phyloP scores from a whole-genome alignment of 2,329 filamentous ascomycete genomes.

The Penicillium sp. region DNA sequence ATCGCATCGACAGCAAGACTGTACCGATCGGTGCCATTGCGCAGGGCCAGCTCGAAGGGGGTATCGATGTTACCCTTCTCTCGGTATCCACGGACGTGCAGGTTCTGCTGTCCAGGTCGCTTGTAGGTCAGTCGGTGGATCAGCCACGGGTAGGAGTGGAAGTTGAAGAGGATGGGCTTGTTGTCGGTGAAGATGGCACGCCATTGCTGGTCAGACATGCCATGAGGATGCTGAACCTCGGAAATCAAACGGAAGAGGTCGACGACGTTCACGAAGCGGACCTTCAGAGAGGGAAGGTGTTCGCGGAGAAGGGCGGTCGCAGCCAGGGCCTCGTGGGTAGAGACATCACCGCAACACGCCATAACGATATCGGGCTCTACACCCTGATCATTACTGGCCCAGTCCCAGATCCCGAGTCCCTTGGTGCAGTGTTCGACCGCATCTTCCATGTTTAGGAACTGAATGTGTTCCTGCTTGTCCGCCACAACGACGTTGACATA shows the following conservation, averaged over 20 bases:
- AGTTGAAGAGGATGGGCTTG: constrained; percentile 77
- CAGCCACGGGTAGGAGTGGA: constrained; percentile 81
- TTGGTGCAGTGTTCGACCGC: constrained; percentile 77
- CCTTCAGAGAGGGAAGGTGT: constrained; percentile 69
- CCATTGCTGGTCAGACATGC: constrained; percentile 68
- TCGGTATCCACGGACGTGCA: constrained; percentile 76
- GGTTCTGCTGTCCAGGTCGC: constrained; percentile 65
- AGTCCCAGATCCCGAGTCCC: constrained; percentile 75
- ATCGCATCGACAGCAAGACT: constrained; percentile 76
- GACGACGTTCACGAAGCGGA: constrained; percentile 78
- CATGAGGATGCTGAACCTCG: constrained; percentile 70
- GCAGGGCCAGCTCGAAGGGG: constrained; percentile 74
- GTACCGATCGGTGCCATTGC: constrained; percentile 76
- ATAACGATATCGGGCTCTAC: constrained; percentile 73
- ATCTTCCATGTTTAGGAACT: constrained; percentile 72
- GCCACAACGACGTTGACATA: constrained; percentile 81
- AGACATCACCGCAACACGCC: constrained; percentile 73
- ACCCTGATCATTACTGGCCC: constrained; percentile 70
- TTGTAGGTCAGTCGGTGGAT: constrained; percentile 77
- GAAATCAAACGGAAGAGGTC: constrained; percentile 80
- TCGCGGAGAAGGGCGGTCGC: constrained; percentile 73
- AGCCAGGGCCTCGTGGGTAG: constrained; percentile 72
- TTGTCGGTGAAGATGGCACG: constrained; percentile 69
- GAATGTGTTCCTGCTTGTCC: constrained; percentile 77
- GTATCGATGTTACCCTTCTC: constrained; percentile 87